Evolutionary conservation across 805 yeast genomes (phyloP).

Genomic region (Barnettozyma sp.): DNA sequence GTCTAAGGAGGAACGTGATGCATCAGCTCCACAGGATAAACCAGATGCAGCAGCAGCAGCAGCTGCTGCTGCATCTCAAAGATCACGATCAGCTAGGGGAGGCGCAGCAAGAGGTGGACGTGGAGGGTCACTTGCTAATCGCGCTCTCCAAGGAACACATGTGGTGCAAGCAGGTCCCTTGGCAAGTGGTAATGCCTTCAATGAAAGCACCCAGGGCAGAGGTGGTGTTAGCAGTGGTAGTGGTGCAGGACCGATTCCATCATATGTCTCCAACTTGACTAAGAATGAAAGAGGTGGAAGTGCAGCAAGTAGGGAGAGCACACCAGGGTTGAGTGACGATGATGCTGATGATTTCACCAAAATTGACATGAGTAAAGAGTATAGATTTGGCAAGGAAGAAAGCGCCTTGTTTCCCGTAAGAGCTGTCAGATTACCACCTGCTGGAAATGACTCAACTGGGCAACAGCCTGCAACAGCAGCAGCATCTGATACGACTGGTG

Average conservation of each 20-base stretch:
- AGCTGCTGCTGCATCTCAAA: conserved; percentile 6
- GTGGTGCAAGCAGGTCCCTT: conserved; percentile 69
- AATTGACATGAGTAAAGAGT: conserved; percentile 61
- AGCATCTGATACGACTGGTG: background rate
- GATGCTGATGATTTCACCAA: conserved; percentile 34
- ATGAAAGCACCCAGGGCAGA: conserved; percentile 17
- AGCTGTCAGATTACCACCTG: conserved; percentile 48
- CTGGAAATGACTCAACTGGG: conserved; percentile 38
- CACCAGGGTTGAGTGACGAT: conserved; percentile 28
- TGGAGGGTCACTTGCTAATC: conserved; percentile 21
- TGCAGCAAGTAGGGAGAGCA: conserved; percentile 17
- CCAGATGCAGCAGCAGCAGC: conserved; percentile 10
- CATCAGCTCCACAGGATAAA: conserved; percentile 47
- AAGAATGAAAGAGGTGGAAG: conserved; percentile 21
- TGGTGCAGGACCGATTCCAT: too few relatives aligned
- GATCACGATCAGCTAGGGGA: too few relatives aligned
- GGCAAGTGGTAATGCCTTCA: conserved; percentile 46
- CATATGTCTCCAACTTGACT: conserved; percentile 32
- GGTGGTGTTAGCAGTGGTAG: conserved; percentile 13
- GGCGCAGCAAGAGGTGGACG: conserved; percentile 14
- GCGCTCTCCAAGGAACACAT: conserved; percentile 41
- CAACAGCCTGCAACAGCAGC: too few relatives aligned
- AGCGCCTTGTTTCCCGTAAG: conserved; percentile 63
- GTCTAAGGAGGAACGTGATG: conserved; percentile 76
- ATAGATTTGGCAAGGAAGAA: conserved; percentile 39